Base-by-base conservation (phyloP, 495 filamentous ascomycete species). In the Tetracladium marchalianum region DNA sequence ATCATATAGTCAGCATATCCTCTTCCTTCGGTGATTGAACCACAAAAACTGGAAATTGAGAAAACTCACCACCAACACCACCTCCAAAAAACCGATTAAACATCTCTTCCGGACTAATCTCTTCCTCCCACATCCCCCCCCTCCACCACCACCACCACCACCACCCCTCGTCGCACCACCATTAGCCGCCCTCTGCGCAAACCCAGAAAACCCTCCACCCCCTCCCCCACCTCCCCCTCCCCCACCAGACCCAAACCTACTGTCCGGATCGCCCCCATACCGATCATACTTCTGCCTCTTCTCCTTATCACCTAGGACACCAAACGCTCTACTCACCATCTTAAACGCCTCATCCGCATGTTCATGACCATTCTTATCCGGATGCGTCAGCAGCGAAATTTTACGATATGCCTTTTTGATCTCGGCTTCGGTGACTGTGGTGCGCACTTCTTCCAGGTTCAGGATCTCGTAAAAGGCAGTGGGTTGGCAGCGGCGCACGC, bases 261-360 rank as follows among this genome's bases (percentile, higher is more conserved):
- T 86, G 61, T 96, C 90, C 9, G 92, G 90, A 58, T 98, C 92
- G 8, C 83, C 86, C 40, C 92, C 92, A 61, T 83, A 93, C 39
- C 76, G 77, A 62, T 97, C 92, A 60, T 74, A 98, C 54, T 80
- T 84, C 8, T 80, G 72, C 53, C 87, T 84, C 75, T 98, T 97
- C 45, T 96, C 89, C 55, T 83, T 73, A 65, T 98, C 92, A 39
- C 87, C 92, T 38, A 98, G 76, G 35, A 97, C 78, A 61, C 92
- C 84, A 66, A 96, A 96, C 27, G 92, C 92, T 48, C 87, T 78
- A 43, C 87, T 82, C 3, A 98, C 87, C 85, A 94, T 90, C 67
- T 97, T 97, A 66, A 98, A 98, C 17, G 92, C 92, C 67, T 98
- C 92, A 64, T 95, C 92, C 44, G 92, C 90, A 31, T 90, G 82